Conservation (phyloP, 306 rosid genomes). For the Dryas octopetala region DNA sequence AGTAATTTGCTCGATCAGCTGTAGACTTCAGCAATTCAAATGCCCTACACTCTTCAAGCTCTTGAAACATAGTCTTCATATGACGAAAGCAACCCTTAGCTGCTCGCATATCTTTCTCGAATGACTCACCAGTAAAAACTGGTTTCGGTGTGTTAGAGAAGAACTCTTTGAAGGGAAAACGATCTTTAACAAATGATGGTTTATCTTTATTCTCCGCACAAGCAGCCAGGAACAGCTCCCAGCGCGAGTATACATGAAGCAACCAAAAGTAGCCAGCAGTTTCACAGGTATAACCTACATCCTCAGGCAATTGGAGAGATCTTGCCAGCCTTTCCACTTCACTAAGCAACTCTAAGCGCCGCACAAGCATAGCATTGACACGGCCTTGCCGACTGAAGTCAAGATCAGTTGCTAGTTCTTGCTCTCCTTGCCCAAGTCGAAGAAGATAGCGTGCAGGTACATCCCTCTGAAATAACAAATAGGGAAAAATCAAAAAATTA, state of each 20-base stretch:
- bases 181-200: constrained; percentile 68
- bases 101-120: constrained; percentile 86
- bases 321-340: constrained; percentile 98
- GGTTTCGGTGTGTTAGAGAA: constrained; percentile 64
- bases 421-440: constrained; percentile 99
- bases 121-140: constrained; percentile 76
- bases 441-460: constrained; percentile 99
- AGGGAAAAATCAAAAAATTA: not conserved
- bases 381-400: constrained; percentile 99
- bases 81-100: constrained; percentile 89
- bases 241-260: constrained; percentile 94
- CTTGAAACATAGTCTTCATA: constrained; percentile 93
- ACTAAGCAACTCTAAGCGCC: constrained; percentile 79
- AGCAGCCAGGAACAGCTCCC: constrained; percentile 92
- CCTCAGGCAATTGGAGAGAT: constrained; percentile 95
- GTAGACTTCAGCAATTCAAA: constrained; percentile 94
- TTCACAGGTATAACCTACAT: constrained; percentile 97
- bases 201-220: constrained; percentile 69
- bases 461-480: constrained; percentile 68
- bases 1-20: constrained; percentile 94
- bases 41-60: constrained; percentile 98
- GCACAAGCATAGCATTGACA: constrained; percentile 94
- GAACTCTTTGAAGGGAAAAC: constrained; percentile 95
- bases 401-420: constrained; percentile 97
- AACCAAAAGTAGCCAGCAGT: constrained; percentile 99